phyloP scores from a whole-genome alignment of 495 filamentous ascomycete species.

The Hyaloscypha bicolor region DNA sequence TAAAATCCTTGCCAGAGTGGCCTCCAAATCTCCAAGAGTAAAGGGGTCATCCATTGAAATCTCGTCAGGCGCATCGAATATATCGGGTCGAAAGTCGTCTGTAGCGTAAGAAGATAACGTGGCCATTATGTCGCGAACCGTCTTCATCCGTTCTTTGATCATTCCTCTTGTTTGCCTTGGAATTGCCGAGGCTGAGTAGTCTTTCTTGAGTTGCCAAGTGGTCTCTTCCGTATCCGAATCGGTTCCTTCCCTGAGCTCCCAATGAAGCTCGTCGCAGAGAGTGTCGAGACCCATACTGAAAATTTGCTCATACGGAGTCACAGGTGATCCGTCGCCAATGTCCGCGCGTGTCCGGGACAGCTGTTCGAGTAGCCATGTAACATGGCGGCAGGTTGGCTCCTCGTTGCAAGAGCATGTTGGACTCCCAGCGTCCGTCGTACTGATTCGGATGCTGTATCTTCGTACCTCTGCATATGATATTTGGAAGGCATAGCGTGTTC shows the following conservation, averaged over 20 bases:
- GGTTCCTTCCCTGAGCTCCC: conserved; percentile 28
- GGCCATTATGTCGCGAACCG: conserved; percentile 33
- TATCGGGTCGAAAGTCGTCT: conserved; percentile 28
- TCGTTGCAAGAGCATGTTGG: conserved; percentile 29
- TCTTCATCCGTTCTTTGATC: conserved; percentile 14
- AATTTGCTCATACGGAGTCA: conserved; percentile 28
- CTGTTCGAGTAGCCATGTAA: conserved; percentile 28
- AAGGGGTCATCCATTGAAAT: conserved; percentile 12
- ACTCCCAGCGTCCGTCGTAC: neutral
- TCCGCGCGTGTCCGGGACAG: conserved; percentile 9
- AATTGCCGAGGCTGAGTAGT: conserved; percentile 8
- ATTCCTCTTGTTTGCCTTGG: conserved; percentile 17
- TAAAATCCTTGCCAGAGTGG: conserved; percentile 26
- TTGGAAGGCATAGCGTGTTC: conserved; percentile 31
- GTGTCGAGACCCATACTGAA: conserved; percentile 20
- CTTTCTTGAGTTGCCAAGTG: conserved; percentile 26
- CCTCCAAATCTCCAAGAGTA: conserved; percentile 22
- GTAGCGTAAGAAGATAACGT: conserved; percentile 18
- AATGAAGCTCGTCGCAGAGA: conserved; percentile 30
- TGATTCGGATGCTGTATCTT: conserved; percentile 29
- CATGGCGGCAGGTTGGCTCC: conserved; percentile 24
- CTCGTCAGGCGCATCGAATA: conserved; percentile 27
- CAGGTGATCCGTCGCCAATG: neutral
- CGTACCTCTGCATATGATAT: conserved; percentile 28
- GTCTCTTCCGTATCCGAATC: conserved; percentile 29